Percentiles rank a stretch among this genome's conserved stretches.
These are phyloP conservation scores for Xerocomus potaroensis DNA, from an alignment of 768 basidiomycete genomes.

Conservation along the genomic window DNA sequence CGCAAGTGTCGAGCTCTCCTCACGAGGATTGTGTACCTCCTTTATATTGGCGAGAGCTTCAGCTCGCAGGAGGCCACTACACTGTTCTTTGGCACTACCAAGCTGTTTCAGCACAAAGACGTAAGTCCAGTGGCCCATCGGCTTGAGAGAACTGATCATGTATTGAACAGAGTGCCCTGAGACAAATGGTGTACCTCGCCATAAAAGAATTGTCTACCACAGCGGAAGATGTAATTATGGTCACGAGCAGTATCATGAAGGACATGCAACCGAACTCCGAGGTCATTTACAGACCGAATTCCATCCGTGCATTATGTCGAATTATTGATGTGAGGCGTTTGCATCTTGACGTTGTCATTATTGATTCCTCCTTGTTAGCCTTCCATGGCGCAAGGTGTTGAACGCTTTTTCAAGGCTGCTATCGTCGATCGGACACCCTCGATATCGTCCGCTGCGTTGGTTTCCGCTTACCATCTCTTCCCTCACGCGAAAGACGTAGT, in stretches of 20 bases:
- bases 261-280: conserved; percentile 99
- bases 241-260: conserved; percentile 99
- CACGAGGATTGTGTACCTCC: conserved; percentile 92
- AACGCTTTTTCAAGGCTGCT: conserved; percentile 98
- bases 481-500: conserved; percentile 93
- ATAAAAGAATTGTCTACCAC: conserved; percentile 95
- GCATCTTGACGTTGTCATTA: conserved; percentile 34
- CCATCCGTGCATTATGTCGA: conserved; percentile 91
- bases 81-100: conserved; percentile 97
- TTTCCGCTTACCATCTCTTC: conserved; percentile 96
- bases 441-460: conserved; percentile 93
- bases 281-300: conserved; percentile 97
- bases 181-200: conserved; percentile 97
- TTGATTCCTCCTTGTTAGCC: conserved; percentile 48
- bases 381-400: conserved; percentile 99
- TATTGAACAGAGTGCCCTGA: conserved; percentile 70
- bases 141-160: conserved; percentile 6
- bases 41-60: conserved; percentile 95
- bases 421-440: conserved; percentile 96
- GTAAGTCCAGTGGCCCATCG: conserved; percentile 47
- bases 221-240: conserved; percentile 99
- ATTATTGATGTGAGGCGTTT: conserved; percentile 84
- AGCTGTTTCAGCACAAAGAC: conserved; percentile 99
- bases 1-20: conserved; percentile 95
- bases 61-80: conserved; percentile 95